These are phyloP conservation scores for Aegilops umbellulata DNA, from an alignment of 176 grass and related monocot genomes.

Conservation along the genomic window DNA sequence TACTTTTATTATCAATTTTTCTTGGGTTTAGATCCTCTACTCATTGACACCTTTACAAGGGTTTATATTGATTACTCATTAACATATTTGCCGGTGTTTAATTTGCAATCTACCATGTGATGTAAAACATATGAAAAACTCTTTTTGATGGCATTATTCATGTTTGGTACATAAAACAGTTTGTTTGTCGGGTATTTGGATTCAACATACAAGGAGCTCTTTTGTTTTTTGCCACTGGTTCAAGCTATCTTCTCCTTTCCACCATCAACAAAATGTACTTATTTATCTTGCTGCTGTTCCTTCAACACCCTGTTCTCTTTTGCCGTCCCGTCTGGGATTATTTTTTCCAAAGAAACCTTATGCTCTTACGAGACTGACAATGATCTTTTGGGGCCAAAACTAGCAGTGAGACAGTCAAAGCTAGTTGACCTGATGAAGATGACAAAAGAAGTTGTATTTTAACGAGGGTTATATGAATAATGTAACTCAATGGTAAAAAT, in stretches of 20 bases:
- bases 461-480: not conserved
- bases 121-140: not conserved
- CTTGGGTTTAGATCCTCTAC: not conserved
- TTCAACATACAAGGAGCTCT: not conserved
- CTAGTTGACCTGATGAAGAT: not conserved
- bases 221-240: not conserved
- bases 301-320: not conserved
- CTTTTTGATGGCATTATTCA: not conserved
- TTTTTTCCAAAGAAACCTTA: not conserved
- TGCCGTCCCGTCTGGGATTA: not conserved
- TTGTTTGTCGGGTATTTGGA: conserved; percentile 18
- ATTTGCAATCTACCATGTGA: conserved; percentile 1
- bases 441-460: not conserved
- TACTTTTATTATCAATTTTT: not conserved
- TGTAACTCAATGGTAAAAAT: not conserved
- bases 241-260: not conserved
- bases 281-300: not conserved
- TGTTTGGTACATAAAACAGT: not conserved
- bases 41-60: not conserved
- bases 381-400: not conserved
- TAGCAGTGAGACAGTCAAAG: not conserved
- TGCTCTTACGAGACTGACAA: not conserved
- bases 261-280: not conserved
- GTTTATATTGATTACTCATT: not conserved
- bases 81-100: conserved; percentile 12